Evolutionary conservation across 805 yeast genomes (phyloP), one percentile per base, ranked within the genome.

Genomic region (Candida boidinii): DNA sequence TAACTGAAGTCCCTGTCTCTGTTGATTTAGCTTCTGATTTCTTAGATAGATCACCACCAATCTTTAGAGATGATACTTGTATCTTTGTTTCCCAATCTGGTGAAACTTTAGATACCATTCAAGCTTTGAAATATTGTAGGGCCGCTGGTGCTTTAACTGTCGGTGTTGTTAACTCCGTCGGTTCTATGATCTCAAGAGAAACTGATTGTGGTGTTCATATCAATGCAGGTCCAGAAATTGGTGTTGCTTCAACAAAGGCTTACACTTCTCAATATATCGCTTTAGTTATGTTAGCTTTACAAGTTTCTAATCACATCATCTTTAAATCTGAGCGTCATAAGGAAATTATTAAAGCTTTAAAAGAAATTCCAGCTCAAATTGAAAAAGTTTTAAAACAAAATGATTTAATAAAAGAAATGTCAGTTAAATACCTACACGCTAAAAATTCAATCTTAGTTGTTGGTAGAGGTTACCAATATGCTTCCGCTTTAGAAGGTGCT

Each of bases 161-260:
- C 37, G 99, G 99, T 64, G 84, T 92, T 52, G 98, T 92, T 42
- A 92, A 92, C 69, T 74, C 88, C 45, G 99, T 92, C 27, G 99
- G 99, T 53, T 92, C 98, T 5, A 77, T 92, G 26, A 86, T 92
- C 59, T 90, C 97, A 6, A 79, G 99, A 64, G 87, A 78, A 53
- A 92, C 99, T 16, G 95, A 88, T 62, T 92, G 98, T 69, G 99
- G 99, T 75, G 96, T 92, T 36, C 99, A 92, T 60, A 88, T 92
- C 57, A 92, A 92, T 56, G 98, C 98, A 30, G 99, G 99, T 44
- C 98, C 98, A 29, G 99, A 92, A 64, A 92, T 92, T 43, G 97
- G 98, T 60, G 99, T 92, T 46, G 99, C 99, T 9, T 87, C 96
- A 10, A 92, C 99, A 30, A 92, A 92, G 65, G 98, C 98, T 19